Evolutionary conservation across 2,329 filamentous ascomycete species (phyloP), one percentile per base, ranked within the genome.

Genomic region (Diaporthe vaccinii): DNA sequence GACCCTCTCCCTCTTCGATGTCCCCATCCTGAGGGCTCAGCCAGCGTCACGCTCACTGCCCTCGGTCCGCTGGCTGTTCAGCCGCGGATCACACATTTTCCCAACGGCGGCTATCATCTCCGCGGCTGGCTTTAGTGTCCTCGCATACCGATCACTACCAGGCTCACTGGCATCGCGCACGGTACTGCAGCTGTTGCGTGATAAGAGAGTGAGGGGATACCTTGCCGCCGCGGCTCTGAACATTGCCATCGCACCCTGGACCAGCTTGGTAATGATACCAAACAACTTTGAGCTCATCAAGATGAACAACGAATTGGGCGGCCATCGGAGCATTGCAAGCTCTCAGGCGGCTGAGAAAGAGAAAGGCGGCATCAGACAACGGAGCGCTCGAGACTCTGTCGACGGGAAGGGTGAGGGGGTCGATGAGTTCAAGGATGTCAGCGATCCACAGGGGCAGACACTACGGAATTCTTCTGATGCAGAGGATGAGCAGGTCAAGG

Each of bases 1-100:
- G 20, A 77, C 80, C 25, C 76, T 83, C 46, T 81, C 82, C 41
- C 72, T 83, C 65, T 84, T 84, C 78, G 79, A 81, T 74, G 75
- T 81, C 9, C 82, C 82, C 17, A 71, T 80, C 15, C 74, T 84
- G 15, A 77, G 78, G 76, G 81, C 83, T 1, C 83, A 83, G 65
- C 83, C 82, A 25, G 82, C 82, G n/a, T 83, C 82, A 1, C 82
- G 82, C 69, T 82, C 83, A 2, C 80, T 84, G 1, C 83, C 83
- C n/a, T 76, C 79, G 55, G 80, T 76, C 3, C 81, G 82, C 57
- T 84, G 82, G 82, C 81, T 84, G 44, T 84, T 84, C 78, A 82
- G 80, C 49, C 80, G 82, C 0, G 83, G 82, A 69, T 84, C 82
- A 9, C 83, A 84, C 76, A 77, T 82, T 44, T 83, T 84, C 75